Conservation (phyloP, 176 grass and related monocot genomes). For the Cenchrus fungigraminus region DNA sequence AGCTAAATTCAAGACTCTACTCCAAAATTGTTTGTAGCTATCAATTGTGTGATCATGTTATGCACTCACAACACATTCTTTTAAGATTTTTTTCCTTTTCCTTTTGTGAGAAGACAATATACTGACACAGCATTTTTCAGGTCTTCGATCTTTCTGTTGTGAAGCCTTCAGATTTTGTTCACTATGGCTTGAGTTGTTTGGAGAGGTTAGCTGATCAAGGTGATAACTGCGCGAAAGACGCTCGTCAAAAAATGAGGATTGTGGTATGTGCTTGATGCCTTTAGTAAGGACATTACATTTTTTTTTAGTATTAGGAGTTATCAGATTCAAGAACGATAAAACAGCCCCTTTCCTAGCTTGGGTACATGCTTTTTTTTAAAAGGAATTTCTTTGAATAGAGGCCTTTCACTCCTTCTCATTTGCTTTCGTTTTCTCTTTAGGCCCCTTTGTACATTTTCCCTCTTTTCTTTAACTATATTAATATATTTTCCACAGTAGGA, state of each 20-base stretch:
- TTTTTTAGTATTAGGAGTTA: background rate
- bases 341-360: background rate
- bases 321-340: background rate
- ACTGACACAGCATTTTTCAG: conserved; percentile 44
- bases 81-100: background rate
- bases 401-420: background rate
- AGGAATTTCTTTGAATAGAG: background rate
- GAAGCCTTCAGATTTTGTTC: conserved; percentile 89
- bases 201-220: conserved; percentile 84
- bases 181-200: conserved; percentile 86
- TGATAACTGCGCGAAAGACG: conserved; percentile 63
- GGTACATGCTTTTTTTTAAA: background rate
- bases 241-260: conserved; percentile 82
- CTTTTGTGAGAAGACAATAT: conserved; percentile 13
- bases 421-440: background rate
- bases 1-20: background rate
- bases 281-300: conserved; percentile 18
- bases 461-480: background rate
- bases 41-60: background rate
- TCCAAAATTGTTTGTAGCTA: background rate
- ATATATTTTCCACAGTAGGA: background rate
- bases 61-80: background rate
- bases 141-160: conserved; percentile 88
- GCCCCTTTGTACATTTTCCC: background rate
- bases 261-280: conserved; percentile 67